Conservation (phyloP, 495 filamentous ascomycete genomes). For the Neurospora africana region DNA sequence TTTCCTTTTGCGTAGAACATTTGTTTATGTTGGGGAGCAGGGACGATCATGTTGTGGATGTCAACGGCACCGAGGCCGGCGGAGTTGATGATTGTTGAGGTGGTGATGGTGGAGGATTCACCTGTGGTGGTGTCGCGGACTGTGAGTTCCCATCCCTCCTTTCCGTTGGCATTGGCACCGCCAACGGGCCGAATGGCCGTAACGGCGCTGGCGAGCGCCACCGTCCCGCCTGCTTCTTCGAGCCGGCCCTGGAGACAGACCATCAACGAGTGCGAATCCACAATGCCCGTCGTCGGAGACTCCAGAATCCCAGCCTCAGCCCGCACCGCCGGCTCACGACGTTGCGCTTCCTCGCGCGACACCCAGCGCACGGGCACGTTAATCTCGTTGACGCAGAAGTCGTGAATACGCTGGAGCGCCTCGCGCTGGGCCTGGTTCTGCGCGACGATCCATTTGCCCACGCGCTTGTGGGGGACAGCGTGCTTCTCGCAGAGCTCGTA, state of each 20-base stretch:
- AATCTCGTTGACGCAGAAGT: slow-evolving; percentile 48
- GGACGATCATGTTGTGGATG: slow-evolving; percentile 76
- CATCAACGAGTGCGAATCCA: slow-evolving; percentile 84
- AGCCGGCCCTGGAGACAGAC: slow-evolving; percentile 61
- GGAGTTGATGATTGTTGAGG: slow-evolving; percentile 71
- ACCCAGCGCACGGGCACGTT: slow-evolving; percentile 68
- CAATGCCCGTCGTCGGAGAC: slow-evolving; percentile 74
- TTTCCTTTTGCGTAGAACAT: slow-evolving; percentile 88
- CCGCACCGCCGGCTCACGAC: slow-evolving; percentile 62
- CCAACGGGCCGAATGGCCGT: slow-evolving; percentile 46
- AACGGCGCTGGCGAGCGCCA: slow-evolving; percentile 56
- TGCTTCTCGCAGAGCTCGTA: slow-evolving; percentile 65
- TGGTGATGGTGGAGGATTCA: slow-evolving; percentile 49
- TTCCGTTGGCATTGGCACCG: slow-evolving; percentile 40
- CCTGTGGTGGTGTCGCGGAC: slow-evolving; percentile 33
- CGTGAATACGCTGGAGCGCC: slow-evolving; percentile 54
- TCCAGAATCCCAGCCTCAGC: slow-evolving; percentile 70
- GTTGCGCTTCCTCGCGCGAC: slow-evolving; percentile 43
- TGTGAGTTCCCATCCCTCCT: slow-evolving; percentile 32
- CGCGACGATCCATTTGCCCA: slow-evolving; percentile 92
- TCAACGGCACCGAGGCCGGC: slow-evolving; percentile 69
- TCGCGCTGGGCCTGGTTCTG: slow-evolving; percentile 62
- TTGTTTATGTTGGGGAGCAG: slow-evolving; percentile 40
- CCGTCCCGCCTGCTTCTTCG: slow-evolving; percentile 64
- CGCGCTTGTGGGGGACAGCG: slow-evolving; percentile 58